phyloP scores from a whole-genome alignment of 176 grass and related monocot species.

The Cymbopogon citratus region DNA sequence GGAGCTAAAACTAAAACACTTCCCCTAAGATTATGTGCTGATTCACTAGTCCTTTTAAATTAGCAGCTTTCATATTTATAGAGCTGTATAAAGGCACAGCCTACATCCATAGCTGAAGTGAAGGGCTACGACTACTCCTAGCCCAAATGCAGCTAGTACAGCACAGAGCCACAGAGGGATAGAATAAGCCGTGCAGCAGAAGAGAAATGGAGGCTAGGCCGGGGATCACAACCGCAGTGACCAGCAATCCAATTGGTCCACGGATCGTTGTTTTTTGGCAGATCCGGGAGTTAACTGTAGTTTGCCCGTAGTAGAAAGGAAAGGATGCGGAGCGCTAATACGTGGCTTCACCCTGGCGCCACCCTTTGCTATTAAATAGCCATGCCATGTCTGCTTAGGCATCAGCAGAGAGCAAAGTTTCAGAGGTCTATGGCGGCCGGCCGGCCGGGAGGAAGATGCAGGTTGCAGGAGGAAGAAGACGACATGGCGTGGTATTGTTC shows the following conservation, averaged over 20 bases:
- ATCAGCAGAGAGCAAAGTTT: neutral
- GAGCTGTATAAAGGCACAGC: slow-evolving; percentile 1
- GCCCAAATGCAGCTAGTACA: neutral
- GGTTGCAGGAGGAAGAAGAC: slow-evolving; percentile 36
- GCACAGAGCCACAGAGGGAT: too few species aligned
- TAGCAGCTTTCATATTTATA: neutral
- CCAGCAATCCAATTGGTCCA: neutral
- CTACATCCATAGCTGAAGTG: neutral
- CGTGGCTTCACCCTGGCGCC: slow-evolving; percentile 22
- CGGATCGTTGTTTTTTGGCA: neutral
- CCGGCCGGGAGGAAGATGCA: neutral
- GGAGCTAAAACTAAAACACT: neutral
- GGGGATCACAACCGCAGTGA: neutral
- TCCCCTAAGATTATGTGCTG: neutral
- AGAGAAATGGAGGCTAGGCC: neutral
- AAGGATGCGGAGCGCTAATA: neutral
- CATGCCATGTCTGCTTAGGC: neutral
- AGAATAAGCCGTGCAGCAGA: neutral
- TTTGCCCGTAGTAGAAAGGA: neutral
- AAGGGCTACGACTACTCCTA: neutral
- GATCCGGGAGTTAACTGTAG: neutral
- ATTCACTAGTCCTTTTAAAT: neutral
- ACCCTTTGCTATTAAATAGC: slow-evolving; percentile 29
- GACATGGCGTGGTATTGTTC: slow-evolving; percentile 60
- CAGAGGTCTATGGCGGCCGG: neutral